Evolutionary conservation across 352 stramenopile species (phyloP).

Genomic region (Elongisporangium undulatum): DNA sequence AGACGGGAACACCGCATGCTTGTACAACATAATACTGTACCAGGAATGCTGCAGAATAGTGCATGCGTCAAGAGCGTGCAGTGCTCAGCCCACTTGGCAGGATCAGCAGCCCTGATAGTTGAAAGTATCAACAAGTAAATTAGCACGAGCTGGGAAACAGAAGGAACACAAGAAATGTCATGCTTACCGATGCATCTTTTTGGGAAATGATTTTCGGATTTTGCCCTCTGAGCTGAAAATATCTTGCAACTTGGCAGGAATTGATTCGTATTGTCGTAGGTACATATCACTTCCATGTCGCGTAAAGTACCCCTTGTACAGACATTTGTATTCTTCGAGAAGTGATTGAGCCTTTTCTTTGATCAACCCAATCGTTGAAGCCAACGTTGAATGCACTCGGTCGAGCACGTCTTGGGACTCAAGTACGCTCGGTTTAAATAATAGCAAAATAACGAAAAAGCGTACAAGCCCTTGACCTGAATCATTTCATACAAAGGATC

Average conservation of each 20-base stretch:
- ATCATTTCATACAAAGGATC: constrained; percentile 2
- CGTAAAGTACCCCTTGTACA: constrained; percentile 52
- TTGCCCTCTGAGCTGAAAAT: constrained; percentile 3
- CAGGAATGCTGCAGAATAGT: constrained; percentile 75
- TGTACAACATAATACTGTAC: constrained; percentile 16
- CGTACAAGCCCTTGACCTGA: constrained; percentile 51
- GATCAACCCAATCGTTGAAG: constrained; percentile 24
- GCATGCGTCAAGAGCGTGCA: constrained; percentile 79
- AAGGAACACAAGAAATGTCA: not conserved
- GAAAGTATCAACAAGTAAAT: not conserved
- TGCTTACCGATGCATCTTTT: constrained; percentile 24
- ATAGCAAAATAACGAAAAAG: constrained; percentile 51
- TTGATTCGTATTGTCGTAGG: constrained; percentile 19
- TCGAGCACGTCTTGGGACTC: constrained; percentile 31
- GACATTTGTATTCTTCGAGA: constrained; percentile 43
- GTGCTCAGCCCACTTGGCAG: constrained; percentile 62
- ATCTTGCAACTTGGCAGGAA: constrained; percentile 19
- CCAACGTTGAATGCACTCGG: constrained; percentile 42
- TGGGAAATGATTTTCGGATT: constrained; percentile 15
- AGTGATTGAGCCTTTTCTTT: constrained; percentile 19
- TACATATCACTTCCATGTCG: constrained; percentile 29
- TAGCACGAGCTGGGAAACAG: not conserved
- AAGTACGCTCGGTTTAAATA: constrained; percentile 41
- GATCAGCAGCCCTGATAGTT: constrained; percentile 37
- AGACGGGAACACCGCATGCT: not conserved